phyloP scores from a whole-genome alignment of 2,329 filamentous ascomycete species.

The Venturia nashicola region DNA sequence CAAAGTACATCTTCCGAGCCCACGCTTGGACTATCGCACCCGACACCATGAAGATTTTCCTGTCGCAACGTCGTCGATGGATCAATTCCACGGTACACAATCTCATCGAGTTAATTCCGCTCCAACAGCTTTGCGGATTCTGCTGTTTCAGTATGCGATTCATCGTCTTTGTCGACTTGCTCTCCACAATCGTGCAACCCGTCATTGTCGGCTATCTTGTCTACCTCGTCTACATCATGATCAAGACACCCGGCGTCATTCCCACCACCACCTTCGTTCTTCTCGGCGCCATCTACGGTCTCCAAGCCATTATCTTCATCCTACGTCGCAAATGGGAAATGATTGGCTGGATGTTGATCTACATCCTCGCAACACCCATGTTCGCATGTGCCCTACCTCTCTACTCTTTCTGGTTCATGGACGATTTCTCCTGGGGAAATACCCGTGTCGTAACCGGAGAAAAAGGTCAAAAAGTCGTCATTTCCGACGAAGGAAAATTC shows the following conservation, averaged over 20 bases:
- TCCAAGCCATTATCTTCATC: constrained; percentile 96
- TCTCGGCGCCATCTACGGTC: constrained; percentile 88
- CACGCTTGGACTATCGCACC: constrained; percentile 96
- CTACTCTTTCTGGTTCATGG: constrained; percentile 99
- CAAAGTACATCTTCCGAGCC: constrained; percentile 86
- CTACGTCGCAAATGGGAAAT: constrained; percentile 96
- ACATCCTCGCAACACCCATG: constrained; percentile 79
- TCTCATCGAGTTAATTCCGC: constrained; percentile 83
- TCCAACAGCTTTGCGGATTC: constrained; percentile 94
- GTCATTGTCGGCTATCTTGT: constrained; percentile 81
- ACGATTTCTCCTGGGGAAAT: constrained; percentile 99
- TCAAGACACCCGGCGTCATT: constrained; percentile 48
- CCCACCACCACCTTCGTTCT: constrained; percentile 82
- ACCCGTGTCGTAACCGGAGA: constrained; percentile 95
- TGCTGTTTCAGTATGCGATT: constrained; percentile 99
- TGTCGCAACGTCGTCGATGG: constrained; percentile 97
- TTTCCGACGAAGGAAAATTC: constrained; percentile 96
- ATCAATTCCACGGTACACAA: constrained; percentile 99
- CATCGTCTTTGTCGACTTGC: constrained; percentile 84
- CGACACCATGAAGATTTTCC: constrained; percentile 85
- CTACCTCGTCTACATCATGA: constrained; percentile 72
- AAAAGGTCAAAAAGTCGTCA: constrained; percentile 79
- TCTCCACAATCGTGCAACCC: constrained; percentile 85
- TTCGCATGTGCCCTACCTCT: constrained; percentile 84
- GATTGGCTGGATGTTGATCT: constrained; percentile 98